Evolutionary conservation across 148 eudicot genomes (phyloP).

Genomic region (Chenopodium quinoa): DNA sequence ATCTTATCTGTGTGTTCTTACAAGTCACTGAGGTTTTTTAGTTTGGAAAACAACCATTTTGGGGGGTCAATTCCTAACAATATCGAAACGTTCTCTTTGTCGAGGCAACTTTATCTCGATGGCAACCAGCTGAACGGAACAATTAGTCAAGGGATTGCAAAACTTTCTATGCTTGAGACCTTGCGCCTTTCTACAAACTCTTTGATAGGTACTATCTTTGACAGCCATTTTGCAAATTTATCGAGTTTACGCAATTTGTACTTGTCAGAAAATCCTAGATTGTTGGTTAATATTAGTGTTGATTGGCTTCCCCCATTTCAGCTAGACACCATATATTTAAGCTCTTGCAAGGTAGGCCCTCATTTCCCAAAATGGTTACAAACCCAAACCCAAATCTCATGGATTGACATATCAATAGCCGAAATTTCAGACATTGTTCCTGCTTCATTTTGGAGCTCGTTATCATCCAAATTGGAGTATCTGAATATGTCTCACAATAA

Average conservation of each 20-base stretch:
- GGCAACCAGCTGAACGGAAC: conserved; percentile 26
- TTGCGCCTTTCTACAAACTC: conserved; percentile 27
- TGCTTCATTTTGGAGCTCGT: neutral
- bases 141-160: conserved; percentile 6
- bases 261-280: conserved; percentile 23
- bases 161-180: conserved; percentile 26
- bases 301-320: conserved; percentile 27
- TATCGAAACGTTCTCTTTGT: conserved; percentile 17
- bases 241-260: conserved; percentile 13
- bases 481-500: conserved; percentile 24
- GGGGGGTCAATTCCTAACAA: conserved; percentile 32
- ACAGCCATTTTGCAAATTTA: conserved; percentile 14
- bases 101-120: neutral
- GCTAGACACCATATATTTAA: neutral
- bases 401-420: conserved; percentile 7
- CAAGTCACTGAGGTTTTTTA: conserved; percentile 4
- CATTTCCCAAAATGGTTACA: conserved; percentile 24
- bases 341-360: conserved; percentile 24
- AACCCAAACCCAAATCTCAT: neutral
- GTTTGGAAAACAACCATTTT: conserved; percentile 6
- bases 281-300: conserved; percentile 15
- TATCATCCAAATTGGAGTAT: neutral
- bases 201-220: conserved; percentile 23
- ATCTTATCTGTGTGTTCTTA: conserved; percentile 19
- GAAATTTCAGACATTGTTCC: conserved; percentile 20